Evolutionary conservation across 768 basidiomycete species (phyloP).

Genomic region (Hygrophorus russula): DNA sequence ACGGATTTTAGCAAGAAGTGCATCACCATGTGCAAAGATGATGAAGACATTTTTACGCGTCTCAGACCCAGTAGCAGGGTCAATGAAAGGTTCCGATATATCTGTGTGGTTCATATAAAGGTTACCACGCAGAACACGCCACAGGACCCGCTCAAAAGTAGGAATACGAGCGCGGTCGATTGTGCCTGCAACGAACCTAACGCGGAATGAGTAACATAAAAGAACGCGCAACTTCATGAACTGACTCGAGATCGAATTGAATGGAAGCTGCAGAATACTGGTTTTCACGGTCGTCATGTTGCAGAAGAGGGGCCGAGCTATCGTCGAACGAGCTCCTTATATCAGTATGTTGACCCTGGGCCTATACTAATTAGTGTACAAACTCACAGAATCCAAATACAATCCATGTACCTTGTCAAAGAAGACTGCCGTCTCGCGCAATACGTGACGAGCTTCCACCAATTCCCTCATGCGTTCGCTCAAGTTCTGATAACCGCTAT

Average conservation of each 20-base stretch:
- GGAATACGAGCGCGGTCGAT: slow-evolving; percentile 87
- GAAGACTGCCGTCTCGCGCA: slow-evolving; percentile 92
- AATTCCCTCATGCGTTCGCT: slow-evolving; percentile 81
- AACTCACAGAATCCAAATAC: not conserved
- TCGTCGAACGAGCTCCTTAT: slow-evolving; percentile 90
- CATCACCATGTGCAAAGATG: slow-evolving; percentile 95
- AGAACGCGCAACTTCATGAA: slow-evolving; percentile 3
- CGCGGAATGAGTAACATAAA: not conserved
- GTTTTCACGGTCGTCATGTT: slow-evolving; percentile 78
- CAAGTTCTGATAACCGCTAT: slow-evolving; percentile 81
- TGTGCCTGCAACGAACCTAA: slow-evolving; percentile 89
- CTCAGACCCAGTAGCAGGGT: slow-evolving; percentile 72
- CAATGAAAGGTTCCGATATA: slow-evolving; percentile 86
- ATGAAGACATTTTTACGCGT: slow-evolving; percentile 98
- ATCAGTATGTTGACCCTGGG: slow-evolving; percentile 65
- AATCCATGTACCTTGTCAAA: slow-evolving; percentile 62
- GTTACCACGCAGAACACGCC: slow-evolving; percentile 96
- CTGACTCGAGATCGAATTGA: slow-evolving; percentile 85
- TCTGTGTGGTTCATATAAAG: slow-evolving; percentile 99
- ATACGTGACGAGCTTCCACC: slow-evolving; percentile 87
- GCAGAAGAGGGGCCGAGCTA: slow-evolving; percentile 79
- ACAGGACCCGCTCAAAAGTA: slow-evolving; percentile 94
- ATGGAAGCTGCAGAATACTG: slow-evolving; percentile 37
- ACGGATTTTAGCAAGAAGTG: slow-evolving; percentile 89
- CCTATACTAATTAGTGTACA: slow-evolving; percentile 30